These are phyloP conservation scores for Aureobasidium zeae DNA, from an alignment of 2,329 filamentous ascomycete genomes.

Conservation along the genomic window DNA sequence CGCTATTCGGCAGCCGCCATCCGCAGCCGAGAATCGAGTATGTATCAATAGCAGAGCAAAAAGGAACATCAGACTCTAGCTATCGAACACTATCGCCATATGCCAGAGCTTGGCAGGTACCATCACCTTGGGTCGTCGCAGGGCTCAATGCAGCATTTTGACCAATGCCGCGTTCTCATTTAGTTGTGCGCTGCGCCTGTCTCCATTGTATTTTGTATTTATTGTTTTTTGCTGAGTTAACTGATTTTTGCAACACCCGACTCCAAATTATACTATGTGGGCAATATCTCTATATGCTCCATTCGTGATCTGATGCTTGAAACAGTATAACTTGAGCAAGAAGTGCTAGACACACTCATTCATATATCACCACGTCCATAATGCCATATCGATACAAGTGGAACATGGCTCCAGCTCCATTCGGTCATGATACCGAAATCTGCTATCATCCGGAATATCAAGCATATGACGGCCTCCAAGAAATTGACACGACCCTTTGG, in stretches of 20 bases:
- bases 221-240: neutral
- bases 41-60: slow-evolving; percentile 3
- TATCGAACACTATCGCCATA: slow-evolving; percentile 8
- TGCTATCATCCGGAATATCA: neutral
- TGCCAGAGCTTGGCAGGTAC: neutral
- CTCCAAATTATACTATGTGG: slow-evolving; percentile 7
- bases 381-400: slow-evolving; percentile 6
- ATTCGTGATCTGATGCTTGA: neutral
- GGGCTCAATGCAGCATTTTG: slow-evolving; percentile 3
- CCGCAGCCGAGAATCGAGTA: slow-evolving; percentile 13
- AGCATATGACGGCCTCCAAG: neutral
- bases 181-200: slow-evolving; percentile 5
- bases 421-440: neutral
- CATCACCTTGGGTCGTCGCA: neutral
- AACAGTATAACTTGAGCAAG: too few species aligned
- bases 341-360: too few species aligned
- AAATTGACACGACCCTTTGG: neutral
- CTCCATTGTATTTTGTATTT: neutral
- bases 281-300: neutral
- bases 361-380: neutral
- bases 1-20: slow-evolving; percentile 11
- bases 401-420: neutral
- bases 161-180: neutral
- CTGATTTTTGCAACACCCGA: neutral
- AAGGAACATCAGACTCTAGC: slow-evolving; percentile 1